Evolutionary conservation across 2,329 filamentous ascomycete species (phyloP), one percentile per base, ranked within the genome.

Genomic region (Nakataea oryzae): DNA sequence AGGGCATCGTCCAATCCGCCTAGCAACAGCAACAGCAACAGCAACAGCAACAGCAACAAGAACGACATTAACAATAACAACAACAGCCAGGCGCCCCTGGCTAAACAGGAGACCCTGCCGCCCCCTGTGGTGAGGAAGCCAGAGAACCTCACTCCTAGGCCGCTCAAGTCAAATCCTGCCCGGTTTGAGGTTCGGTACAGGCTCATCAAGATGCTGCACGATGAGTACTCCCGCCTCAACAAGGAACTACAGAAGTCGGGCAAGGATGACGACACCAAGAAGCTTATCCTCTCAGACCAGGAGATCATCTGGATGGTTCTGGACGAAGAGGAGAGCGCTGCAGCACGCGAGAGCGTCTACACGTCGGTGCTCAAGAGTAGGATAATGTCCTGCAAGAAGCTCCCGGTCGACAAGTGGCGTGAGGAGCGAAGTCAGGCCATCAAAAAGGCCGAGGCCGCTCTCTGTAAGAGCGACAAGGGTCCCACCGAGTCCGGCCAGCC

Each of bases 321-420:
- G 1, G 88, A 93, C 66, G 86, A 93, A 64, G 96, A 99, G 74
- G 86, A 96, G 71, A 83, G 83, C 47, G 77, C 85, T 9, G 92
- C 92, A 1, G 85, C 87, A 21, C 87, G 87, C 64, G 76, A 81
- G 1, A 74, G 81, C 0, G 85, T 97, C 30, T 99, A 99, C 70
- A 79, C 82, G 9, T 96, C 96, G 68, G 79, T 92, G 29, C 85
- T 97, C 72, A 96, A 93, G 70, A 89, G 91, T 66, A 86, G 86
- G 41, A 88, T 97, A 63, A 81, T 89, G 68, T 80, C 81, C 56
- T 86, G 92, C 70, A 91, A 88, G 70, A 88, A 88, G 65, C 93
- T 96, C 89, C 79, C 78, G 0, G 70, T 85, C 3, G 79, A 81
- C 3, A 82, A 90, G 58, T 97, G 93, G 91, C 83, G 84, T 64